These are phyloP conservation scores for Nicotiana paniculata DNA, from an alignment of 257 asterid species.

Conservation along the genomic window DNA sequence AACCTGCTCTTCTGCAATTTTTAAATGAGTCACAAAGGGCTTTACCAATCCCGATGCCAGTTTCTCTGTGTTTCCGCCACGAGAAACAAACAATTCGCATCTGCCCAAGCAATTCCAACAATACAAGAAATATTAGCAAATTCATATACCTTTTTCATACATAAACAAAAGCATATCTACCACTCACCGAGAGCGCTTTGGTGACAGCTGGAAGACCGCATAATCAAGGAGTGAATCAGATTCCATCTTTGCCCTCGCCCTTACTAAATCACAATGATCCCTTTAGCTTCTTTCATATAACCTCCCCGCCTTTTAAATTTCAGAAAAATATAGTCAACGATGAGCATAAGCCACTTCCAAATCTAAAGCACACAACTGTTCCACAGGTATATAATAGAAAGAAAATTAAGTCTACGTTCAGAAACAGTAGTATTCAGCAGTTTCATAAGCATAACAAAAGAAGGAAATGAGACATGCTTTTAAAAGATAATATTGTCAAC, in stretches of 20 bases:
- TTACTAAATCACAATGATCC: conserved; percentile 6
- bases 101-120: conserved; percentile 36
- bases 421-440: neutral
- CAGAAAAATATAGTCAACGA: neutral
- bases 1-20: conserved; percentile 73
- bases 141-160: neutral
- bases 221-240: conserved; percentile 67
- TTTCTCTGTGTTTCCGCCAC: conserved; percentile 71
- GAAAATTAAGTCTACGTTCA: neutral
- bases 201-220: conserved; percentile 86
- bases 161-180: neutral
- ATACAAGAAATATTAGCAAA: conserved; percentile 1
- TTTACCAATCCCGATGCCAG: conserved; percentile 88
- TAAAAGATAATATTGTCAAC: neutral
- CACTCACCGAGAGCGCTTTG: conserved; percentile 67
- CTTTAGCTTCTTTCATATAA: conserved; percentile 27
- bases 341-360: conserved; percentile 1
- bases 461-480: neutral
- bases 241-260: conserved; percentile 45
- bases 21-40: conserved; percentile 74
- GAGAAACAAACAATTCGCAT: conserved; percentile 78
- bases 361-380: neutral
- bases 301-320: conserved; percentile 15
- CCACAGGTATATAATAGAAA: neutral
- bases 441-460: neutral